These are phyloP conservation scores for Solanum paucissectum DNA, from an alignment of 257 asterid genomes.

Conservation along the genomic window DNA sequence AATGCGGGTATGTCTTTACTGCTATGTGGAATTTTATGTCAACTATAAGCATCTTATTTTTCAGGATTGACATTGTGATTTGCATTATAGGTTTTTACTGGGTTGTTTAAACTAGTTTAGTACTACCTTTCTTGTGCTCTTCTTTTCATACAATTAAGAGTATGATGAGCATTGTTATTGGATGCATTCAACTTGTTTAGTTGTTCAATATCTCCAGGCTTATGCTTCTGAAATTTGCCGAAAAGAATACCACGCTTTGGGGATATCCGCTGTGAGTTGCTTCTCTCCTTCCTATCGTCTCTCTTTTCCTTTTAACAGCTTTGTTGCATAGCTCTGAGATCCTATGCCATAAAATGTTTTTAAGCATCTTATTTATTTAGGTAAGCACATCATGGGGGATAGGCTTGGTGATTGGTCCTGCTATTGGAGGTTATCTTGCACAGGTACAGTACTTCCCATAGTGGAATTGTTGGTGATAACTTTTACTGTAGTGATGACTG, in stretches of 20 bases:
- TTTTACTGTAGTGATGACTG: neutral
- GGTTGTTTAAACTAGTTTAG: neutral
- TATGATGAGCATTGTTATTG: neutral
- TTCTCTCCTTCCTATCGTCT: neutral
- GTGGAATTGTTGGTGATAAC: neutral
- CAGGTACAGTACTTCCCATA: neutral
- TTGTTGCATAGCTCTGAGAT: neutral
- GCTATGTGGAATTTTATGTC: neutral
- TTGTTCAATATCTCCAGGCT: constrained; percentile 38
- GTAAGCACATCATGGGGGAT: constrained; percentile 85
- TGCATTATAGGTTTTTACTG: neutral
- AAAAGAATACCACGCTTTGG: constrained; percentile 59
- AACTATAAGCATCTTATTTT: neutral
- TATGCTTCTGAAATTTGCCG: constrained; percentile 78
- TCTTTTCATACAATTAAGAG: neutral
- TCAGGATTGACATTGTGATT: neutral
- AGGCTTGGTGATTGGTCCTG: constrained; percentile 82
- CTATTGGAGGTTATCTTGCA: constrained; percentile 82
- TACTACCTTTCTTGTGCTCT: neutral
- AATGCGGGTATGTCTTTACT: constrained; percentile 36
- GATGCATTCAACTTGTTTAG: neutral
- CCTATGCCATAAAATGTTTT: neutral
- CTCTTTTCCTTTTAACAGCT: neutral
- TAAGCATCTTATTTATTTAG: constrained; percentile 11
- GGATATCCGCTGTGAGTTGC: constrained; percentile 58